Percentiles rank a stretch among this genome's conserved stretches.
These are phyloP conservation scores for Leptographium galeiforme DNA, from an alignment of 2,329 filamentous ascomycete genomes.

Conservation along the genomic window DNA sequence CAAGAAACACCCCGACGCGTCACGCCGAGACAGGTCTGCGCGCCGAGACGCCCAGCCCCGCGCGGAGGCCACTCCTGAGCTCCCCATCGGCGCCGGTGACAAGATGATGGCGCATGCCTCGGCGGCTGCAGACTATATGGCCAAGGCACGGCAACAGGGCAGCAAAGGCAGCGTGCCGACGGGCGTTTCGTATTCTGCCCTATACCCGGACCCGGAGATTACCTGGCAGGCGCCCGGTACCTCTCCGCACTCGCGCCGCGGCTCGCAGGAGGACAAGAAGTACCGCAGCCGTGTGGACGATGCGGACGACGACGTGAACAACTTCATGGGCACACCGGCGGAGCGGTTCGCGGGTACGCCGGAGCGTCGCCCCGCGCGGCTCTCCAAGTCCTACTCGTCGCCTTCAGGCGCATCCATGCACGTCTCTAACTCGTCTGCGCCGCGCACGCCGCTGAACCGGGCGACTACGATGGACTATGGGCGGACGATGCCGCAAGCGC, in stretches of 20 bases:
- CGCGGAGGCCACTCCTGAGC: not conserved
- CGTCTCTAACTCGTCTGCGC: conserved; percentile 7
- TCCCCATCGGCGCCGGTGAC: conserved; percentile 5
- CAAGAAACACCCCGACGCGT: conserved; percentile 17
- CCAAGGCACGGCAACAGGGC: conserved; percentile 5
- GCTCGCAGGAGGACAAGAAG: conserved; percentile 12
- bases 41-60: conserved; percentile 6
- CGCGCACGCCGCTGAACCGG: conserved; percentile 9
- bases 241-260: conserved; percentile 1
- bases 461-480: conserved; percentile 12
- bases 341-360: conserved; percentile 10
- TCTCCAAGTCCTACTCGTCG: conserved; percentile 15
- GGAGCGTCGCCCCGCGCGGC: conserved; percentile 11
- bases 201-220: conserved; percentile 10
- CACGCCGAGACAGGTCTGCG: conserved; percentile 12
- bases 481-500: conserved; percentile 2
- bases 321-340: conserved; percentile 7
- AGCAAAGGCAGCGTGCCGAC: conserved; percentile 6
- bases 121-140: conserved; percentile 12
- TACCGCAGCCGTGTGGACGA: not conserved
- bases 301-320: conserved; percentile 1
- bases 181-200: conserved; percentile 1
- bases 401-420: conserved; percentile 9
- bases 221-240: conserved; percentile 4
- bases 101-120: conserved; percentile 4